These are phyloP conservation scores for Collariella sp. DNA, from an alignment of 495 filamentous ascomycete genomes.

Conservation along the genomic window DNA sequence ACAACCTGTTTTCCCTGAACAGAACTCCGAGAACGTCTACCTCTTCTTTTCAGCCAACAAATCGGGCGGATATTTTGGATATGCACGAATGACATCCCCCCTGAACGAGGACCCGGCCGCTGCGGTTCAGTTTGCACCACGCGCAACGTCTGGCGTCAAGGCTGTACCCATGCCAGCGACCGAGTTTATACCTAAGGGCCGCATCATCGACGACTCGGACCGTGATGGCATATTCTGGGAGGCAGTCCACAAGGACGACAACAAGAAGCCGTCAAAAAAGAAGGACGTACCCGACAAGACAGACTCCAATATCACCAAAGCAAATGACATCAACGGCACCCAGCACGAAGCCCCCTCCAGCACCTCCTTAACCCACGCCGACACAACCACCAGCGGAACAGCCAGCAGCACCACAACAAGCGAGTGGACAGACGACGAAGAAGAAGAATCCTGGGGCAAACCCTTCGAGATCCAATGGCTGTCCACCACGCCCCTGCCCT, in stretches of 20 bases:
- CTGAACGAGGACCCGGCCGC: constrained; percentile 69
- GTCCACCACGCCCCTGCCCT: constrained; percentile 76
- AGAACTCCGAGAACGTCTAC: constrained; percentile 84
- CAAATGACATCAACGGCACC: constrained; percentile 23
- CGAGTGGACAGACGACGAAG: too few species aligned
- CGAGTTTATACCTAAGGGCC: constrained; percentile 69
- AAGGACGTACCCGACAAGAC: too few species aligned
- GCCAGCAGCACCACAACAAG: constrained; percentile 32
- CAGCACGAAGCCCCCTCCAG: constrained; percentile 32
- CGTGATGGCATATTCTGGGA: constrained; percentile 98
- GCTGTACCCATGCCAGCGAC: constrained; percentile 74
- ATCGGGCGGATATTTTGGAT: constrained; percentile 95
- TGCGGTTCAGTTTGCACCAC: constrained; percentile 55
- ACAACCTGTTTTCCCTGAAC: not conserved
- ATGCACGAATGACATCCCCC: constrained; percentile 81
- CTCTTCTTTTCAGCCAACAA: constrained; percentile 97
- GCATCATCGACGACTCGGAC: constrained; percentile 87
- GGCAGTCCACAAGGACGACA: constrained; percentile 58
- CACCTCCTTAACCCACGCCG: constrained; percentile 25
- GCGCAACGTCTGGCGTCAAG: constrained; percentile 55
- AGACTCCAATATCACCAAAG: too few species aligned
- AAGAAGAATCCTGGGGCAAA: too few species aligned
- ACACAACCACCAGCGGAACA: constrained; percentile 27
- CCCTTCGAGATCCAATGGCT: constrained; percentile 92
- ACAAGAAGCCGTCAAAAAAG: constrained; percentile 4